Base-by-base conservation (phyloP, 805 yeast species). In the Kazachstania psychrophila region DNA sequence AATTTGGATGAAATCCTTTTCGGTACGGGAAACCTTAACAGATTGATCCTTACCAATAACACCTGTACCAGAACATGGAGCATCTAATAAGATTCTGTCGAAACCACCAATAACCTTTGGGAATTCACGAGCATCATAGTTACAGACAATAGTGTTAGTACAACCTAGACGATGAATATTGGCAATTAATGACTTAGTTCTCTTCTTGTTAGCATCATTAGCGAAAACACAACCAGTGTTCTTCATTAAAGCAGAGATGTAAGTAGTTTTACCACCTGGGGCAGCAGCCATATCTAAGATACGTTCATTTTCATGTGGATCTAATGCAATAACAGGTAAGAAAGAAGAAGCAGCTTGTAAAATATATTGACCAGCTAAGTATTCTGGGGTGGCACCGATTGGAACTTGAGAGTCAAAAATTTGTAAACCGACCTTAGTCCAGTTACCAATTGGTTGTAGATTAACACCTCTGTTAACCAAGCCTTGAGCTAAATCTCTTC, bases 61-160 rank as follows among this genome's bases (percentile, higher is more conserved):
- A 65, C 99, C 99, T 3, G 98, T 89, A 68, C 99, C 99, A 6
- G 98, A 87, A 66, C 99, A 92, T 47, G 99, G 99, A 23, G 99
- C 98, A 70, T 92, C 99, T 49, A 92, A 69, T 46, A 92, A 66
- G 27, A 92, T 78, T 63, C 98, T 77, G 61, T 92, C 97, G 52
- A 92, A 92, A 0, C 99, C 99, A 49, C 98, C 98, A 58, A 92
- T 86, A 25, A 92, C 96, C 60, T 86, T 86, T 34, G 98, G 97
- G 60, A 92, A 92, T 62, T 89, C 96, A 63, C 97, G 78, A 28
- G 97, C 99, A 65, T 92, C 99, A 60, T 92, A 88, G 62, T 92
- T 83, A 65, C 96, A 88, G 23, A 92, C 97, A 57, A 92, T 81
- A 31, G 97, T 87, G 65, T 92, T 92, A 33, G 87, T 82, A 63